Evolutionary conservation across 1,284 basidiomycete genomes (phyloP), one percentile per base, ranked within the genome.

Genomic region (Cronartium ribicola): DNA sequence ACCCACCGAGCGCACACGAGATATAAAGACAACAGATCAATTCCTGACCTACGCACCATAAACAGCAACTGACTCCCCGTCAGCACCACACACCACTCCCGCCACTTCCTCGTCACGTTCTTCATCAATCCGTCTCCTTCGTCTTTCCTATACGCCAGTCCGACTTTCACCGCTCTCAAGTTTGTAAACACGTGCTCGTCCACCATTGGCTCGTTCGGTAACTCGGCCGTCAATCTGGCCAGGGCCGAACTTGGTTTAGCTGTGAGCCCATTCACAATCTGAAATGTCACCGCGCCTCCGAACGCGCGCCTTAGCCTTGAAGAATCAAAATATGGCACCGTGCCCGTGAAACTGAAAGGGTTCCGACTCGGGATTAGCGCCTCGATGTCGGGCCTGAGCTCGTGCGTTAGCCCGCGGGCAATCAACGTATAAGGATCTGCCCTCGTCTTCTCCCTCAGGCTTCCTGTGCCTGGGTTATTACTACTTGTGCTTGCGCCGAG

Each of bases 21-120:
- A 46, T 11, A 46, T 46, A n/a, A 46, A 46, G 44, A 22, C 62
- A 48, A 63, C 20, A 67, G 22, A 55, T 8, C 10, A 40, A 14
- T 37, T 7, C 2, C 37, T 39, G 20, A 22, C n/a, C 5, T 3
- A 64, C 69, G 29, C 43, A 72, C 70, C 83, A 94, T 94, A 80
- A 98, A 90, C 61, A 98, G 85, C 8, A 98, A 84, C 79, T 97
- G 94, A 7, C 92, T 92, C 41, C 88, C 89, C 3, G 94, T 94
- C 68, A 99, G 84, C 67, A 96, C 85, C 8, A 94, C 88, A 76
- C 88, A 90, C 86, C 89, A 95, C 43, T 87, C 84, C 79, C 86
- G 89, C 95, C 95, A 98, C 82, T 94, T 97, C 63, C 91, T 86
- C 77, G 86, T 89, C 0, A 88, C 84, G 78, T 89, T 92, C 81